Evolutionary conservation across 192 early-diverging fungal species (phyloP), one percentile per base, ranked within the genome.

Genomic region (Borealophlyctis nickersoniae): DNA sequence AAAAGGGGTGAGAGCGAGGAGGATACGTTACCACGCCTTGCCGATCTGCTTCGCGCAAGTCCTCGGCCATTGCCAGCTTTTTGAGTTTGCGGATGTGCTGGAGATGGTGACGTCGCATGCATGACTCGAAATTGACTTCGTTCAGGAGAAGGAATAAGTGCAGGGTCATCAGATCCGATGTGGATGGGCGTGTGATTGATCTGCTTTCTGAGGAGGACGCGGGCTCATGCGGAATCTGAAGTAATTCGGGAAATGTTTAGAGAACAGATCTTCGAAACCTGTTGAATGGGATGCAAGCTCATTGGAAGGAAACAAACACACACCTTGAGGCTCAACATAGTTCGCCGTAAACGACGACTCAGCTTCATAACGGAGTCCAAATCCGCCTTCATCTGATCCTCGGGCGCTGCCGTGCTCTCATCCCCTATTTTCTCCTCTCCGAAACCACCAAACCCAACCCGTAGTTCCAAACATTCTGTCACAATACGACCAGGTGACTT

Each of bases 111-210:
- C 58, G 60, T 16, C 73, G 58, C 67, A 75, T 69, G 63, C 49
- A 75, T 9, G 60, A 58, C 56, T 75, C 62, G 56, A 70, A 75
- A 39, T 70, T 70, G 56, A 62, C 45, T 36, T 75, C 68, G 29
- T 70, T 75, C 28, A 75, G 50, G 1, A 75, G 59, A 3, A 75
- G 56, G 26, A 66, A 22, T 13, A 69, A 59, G 22, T 69, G 66
- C 33, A 73, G 53, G 31, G 59, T 59, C 30, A 70, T 27, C 16
- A 73, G 30, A 4, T 68, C 66, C 11, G 36, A 14, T 1, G 29
- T 24, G 28, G 29, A 32, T 9, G 53, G 0, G 9, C 22, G 34
- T 0, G 19, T 52, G 49, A 3, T 32, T 1, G 14, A 9, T 2
- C 0, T 1, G 1, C 27, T 24, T 48, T 19, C 9, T 52, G 60